Evolutionary conservation across 148 eudicot genomes (phyloP).

Genomic region (Bassia scoparia): DNA sequence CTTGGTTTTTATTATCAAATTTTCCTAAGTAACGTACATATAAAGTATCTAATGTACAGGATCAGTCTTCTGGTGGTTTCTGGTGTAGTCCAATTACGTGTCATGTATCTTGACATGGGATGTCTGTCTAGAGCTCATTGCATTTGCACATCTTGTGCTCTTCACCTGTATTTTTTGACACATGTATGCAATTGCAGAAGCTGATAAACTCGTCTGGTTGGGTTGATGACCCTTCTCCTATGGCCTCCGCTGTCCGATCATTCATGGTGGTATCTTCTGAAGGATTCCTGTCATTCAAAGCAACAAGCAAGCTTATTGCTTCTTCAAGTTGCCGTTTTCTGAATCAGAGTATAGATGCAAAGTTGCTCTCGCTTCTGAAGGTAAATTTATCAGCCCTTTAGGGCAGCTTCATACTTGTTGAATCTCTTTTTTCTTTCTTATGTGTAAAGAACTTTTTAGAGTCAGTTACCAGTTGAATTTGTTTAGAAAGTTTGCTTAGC

Average conservation of each 20-base stretch:
- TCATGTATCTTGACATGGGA: neutral
- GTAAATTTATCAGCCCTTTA: slow-evolving; percentile 33
- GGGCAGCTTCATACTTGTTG: neutral
- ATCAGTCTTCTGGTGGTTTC: too few species aligned
- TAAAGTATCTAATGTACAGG: too few species aligned
- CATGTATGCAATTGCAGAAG: slow-evolving; percentile 73
- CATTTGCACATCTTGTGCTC: slow-evolving; percentile 14
- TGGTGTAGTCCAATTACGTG: too few species aligned
- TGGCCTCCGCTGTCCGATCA: slow-evolving; percentile 56
- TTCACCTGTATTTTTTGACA: slow-evolving; percentile 27
- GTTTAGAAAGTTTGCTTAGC: neutral
- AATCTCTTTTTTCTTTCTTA: neutral
- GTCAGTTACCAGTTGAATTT: neutral
- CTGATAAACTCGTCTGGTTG: slow-evolving; percentile 55
- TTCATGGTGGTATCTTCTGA: slow-evolving; percentile 53
- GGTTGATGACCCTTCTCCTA: slow-evolving; percentile 86
- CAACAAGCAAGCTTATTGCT: slow-evolving; percentile 66
- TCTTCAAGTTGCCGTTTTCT: slow-evolving; percentile 65
- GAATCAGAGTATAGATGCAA: slow-evolving; percentile 65
- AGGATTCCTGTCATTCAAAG: slow-evolving; percentile 61
- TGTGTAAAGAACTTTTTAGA: neutral
- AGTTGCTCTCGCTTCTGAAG: slow-evolving; percentile 83
- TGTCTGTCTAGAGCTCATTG: neutral
- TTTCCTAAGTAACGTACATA: too few species aligned
- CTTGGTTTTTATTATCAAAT: too few species aligned